Evolutionary conservation across 2,329 filamentous ascomycete species (phyloP).

Genomic region (Phaeosphaeria sp.): DNA sequence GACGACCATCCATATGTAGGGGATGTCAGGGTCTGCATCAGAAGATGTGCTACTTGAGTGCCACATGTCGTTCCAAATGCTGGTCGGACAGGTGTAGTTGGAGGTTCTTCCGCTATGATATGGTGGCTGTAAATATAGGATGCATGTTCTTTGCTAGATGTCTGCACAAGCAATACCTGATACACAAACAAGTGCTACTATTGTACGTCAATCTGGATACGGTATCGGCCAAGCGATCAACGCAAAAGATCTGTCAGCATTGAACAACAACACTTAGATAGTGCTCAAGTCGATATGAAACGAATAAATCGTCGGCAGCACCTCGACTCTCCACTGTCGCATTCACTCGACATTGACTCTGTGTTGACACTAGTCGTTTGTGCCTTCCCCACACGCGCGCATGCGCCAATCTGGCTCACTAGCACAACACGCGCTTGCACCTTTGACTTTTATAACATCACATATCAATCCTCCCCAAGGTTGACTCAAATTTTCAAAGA

Average conservation of each 20-base stretch:
- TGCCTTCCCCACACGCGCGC: background rate
- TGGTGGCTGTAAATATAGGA: no score
- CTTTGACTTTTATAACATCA: background rate
- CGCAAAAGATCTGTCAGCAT: no score
- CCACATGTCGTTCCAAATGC: no score
- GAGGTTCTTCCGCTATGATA: no score
- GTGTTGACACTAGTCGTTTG: background rate
- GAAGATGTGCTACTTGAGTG: background rate
- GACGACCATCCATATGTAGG: background rate
- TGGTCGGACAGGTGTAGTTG: no score
- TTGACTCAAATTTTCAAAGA: background rate
- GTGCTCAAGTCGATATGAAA: background rate
- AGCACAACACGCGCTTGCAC: background rate
- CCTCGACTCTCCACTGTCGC: background rate
- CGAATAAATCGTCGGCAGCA: background rate
- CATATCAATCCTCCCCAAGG: background rate
- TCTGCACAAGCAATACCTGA: background rate
- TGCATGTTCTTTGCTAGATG: background rate
- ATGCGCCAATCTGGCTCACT: background rate
- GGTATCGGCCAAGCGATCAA: background rate
- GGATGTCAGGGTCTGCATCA: background rate
- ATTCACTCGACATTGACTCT: background rate
- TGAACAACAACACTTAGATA: background rate
- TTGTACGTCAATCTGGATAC: background rate
- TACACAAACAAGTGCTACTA: background rate